These are phyloP conservation scores for Ophiostoma piceae DNA, from an alignment of 2,329 filamentous ascomycete genomes.

Conservation along the genomic window DNA sequence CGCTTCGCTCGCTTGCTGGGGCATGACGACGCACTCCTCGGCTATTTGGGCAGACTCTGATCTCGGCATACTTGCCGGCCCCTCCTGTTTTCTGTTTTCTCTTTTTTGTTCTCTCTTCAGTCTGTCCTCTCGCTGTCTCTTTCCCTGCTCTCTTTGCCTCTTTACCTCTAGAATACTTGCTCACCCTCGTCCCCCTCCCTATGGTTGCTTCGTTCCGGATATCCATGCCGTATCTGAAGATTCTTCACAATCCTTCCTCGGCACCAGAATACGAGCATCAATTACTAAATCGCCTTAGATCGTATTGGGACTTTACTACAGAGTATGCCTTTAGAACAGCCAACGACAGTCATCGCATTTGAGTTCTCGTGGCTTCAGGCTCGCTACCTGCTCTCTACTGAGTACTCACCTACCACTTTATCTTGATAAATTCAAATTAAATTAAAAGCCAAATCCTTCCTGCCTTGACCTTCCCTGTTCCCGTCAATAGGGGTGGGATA, in stretches of 20 bases:
- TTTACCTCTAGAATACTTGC: neutral
- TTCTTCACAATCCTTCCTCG: slow-evolving; percentile 6
- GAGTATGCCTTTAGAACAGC: neutral
- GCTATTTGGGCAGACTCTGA: neutral
- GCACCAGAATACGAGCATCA: neutral
- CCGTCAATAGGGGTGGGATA: slow-evolving; percentile 20
- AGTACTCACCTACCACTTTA: neutral
- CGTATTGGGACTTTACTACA: no score
- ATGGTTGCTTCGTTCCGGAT: neutral
- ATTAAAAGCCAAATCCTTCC: neutral
- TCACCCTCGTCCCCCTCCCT: neutral
- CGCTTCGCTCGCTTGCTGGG: neutral
- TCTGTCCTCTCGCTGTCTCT: neutral
- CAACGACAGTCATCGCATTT: neutral
- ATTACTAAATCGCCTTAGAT: neutral
- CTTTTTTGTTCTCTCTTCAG: neutral
- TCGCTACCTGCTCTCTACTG: neutral
- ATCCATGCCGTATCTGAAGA: neutral
- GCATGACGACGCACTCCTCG: slow-evolving; percentile 5
- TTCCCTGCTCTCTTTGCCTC: no score
- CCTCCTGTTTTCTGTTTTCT: neutral
- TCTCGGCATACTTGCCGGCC: slow-evolving; percentile 7
- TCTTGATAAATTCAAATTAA: slow-evolving; percentile 9
- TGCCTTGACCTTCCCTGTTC: slow-evolving; percentile 5
- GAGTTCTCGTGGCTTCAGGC: neutral